Evolutionary conservation across 305 asterid species (phyloP).

Genomic region (Solanum hybrid): DNA sequence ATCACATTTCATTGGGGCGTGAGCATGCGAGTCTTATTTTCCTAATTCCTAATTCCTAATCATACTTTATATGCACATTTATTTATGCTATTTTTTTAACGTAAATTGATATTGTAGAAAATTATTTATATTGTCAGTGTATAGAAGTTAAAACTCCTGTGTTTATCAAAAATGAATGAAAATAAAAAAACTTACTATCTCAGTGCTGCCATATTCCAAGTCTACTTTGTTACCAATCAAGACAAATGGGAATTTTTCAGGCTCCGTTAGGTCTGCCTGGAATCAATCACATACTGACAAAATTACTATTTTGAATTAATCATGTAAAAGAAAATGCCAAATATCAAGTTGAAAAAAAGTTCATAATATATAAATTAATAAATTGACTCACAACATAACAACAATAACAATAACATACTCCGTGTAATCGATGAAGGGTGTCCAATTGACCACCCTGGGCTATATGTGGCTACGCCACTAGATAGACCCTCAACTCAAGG

Average conservation of each 20-base stretch:
- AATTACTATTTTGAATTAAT: background rate
- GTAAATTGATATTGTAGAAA: background rate
- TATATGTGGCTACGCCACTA: background rate
- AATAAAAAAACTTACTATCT: background rate
- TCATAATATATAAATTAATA: background rate
- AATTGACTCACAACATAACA: background rate
- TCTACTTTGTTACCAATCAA: slow-evolving; percentile 82
- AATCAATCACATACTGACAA: background rate
- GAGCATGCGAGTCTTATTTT: background rate
- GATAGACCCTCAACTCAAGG: background rate
- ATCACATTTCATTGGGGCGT: no score
- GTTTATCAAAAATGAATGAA: background rate
- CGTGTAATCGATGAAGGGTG: no score
- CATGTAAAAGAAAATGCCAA: background rate
- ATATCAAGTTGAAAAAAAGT: background rate
- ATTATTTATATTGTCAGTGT: background rate
- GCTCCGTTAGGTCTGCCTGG: slow-evolving; percentile 54
- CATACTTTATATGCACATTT: background rate
- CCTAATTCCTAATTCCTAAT: background rate
- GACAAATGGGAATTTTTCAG: slow-evolving; percentile 65
- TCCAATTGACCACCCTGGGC: background rate
- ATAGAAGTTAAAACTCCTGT: background rate
- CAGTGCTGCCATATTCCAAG: slow-evolving; percentile 41
- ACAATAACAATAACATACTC: background rate
- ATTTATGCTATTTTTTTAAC: background rate